Base-by-base conservation (phyloP, 208 protist species). In the Wallacemonas rigidus region DNA sequence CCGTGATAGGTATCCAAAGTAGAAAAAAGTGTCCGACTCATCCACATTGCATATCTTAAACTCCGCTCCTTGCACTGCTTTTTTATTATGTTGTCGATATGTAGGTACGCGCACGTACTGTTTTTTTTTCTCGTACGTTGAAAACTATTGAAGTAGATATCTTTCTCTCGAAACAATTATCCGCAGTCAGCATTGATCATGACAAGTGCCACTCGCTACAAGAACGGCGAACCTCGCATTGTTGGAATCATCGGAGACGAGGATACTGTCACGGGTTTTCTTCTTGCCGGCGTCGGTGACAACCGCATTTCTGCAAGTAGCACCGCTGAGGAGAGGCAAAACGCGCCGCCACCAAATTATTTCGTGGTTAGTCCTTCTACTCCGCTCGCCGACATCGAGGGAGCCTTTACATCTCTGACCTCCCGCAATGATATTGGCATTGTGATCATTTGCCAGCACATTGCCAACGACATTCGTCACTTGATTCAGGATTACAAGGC, bases 211-310 rank as follows among this genome's bases (percentile, higher is more conserved):
- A 50, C 64, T 47, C 81, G 85, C n/a, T 92, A 89, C 68, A 81
- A 82, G 69, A 93, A 85, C 67, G 92, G 94, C 44, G 87, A 96
- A 57, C 79, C 82, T 38, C 81, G 85, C 39, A 93, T 97, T 54
- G 78, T 98, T 14, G 91, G 83, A 11, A 89, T 97, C 43, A 97
- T 98, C 63, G 95, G 92, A n/a, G 95, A 98, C 65, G 92, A 99
- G 78, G 98, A 99, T 71, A 99, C 97, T 14, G 92, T 99, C 1
- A 98, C 97, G 50, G 98, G 98, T 3, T 98, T 99, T 74, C 84
- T 99, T 45, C 87, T 99, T 17, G 96, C 97, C 12, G 98, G 98
- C 44, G 80, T 98, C 45, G 97, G 97, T 60, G 92, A 99, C 68
- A 90, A 97, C 67, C 82, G 96, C 71, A 68, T 72, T 14, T 79